These are phyloP conservation scores for Claviceps lovelessii DNA, from an alignment of 2,329 filamentous ascomycete genomes.

Conservation along the genomic window DNA sequence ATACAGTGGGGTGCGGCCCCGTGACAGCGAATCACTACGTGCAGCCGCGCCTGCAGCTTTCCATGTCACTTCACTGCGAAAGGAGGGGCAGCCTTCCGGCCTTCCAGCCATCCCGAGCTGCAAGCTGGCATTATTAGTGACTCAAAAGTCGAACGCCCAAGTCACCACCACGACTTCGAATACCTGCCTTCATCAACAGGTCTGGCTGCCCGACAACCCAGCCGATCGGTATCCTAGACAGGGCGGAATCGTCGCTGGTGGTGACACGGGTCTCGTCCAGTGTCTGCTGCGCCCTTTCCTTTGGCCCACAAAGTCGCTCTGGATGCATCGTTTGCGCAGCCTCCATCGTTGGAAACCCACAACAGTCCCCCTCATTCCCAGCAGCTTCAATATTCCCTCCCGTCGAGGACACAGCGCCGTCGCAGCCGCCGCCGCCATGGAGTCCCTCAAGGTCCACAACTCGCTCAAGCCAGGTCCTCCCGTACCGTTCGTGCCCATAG, in stretches of 20 bases:
- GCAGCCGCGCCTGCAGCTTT: too few relatives aligned
- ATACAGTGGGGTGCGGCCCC: too few relatives aligned
- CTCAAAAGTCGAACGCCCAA: not conserved
- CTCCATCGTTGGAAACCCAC: constrained; percentile 13
- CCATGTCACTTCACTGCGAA: too few relatives aligned
- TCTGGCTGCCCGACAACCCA: not conserved
- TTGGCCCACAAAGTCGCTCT: constrained; percentile 9
- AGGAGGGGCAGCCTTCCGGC: not conserved
- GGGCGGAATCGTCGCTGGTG: not conserved
- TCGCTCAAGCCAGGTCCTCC: constrained; percentile 59
- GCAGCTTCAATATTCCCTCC: constrained; percentile 11
- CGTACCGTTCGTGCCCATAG: constrained; percentile 58
- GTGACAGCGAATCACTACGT: too few relatives aligned
- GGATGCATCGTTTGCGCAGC: constrained; percentile 23
- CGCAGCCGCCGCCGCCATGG: constrained; percentile 25
- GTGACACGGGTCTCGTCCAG: constrained; percentile 9
- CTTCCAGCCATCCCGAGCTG: not conserved
- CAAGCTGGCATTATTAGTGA: not conserved
- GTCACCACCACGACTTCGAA: not conserved
- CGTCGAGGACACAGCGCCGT: constrained; percentile 22
- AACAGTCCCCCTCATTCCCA: constrained; percentile 15
- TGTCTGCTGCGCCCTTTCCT: constrained; percentile 4
- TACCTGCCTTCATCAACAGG: not conserved
- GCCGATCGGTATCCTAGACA: not conserved
- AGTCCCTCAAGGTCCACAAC: constrained; percentile 61